Evolutionary conservation across 2,329 filamentous ascomycete species (phyloP), one percentile per base, ranked within the genome.

Genomic region (Furcasterigmium furcatum): DNA sequence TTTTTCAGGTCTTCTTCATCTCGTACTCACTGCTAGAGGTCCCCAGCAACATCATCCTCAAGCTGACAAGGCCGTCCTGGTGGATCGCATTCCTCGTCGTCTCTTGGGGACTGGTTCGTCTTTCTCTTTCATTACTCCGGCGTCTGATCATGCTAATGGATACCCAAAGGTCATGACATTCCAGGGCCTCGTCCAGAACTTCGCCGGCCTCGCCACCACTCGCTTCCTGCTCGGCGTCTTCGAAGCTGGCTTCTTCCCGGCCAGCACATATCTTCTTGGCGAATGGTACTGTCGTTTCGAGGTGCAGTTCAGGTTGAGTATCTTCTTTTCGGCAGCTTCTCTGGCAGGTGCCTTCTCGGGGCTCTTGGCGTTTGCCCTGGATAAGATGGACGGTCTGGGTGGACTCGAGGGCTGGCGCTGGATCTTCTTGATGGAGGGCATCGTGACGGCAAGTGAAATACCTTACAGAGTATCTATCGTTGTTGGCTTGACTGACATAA

Each of bases 381-480:
- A 34, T 9, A 75, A 80, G 56, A 80, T 84, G 74, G 55, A 71
- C 1, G 76, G 76, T 3, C 54, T 67, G 5, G 61, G 64, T 20
- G 74, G 79, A 9, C 60, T 65, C 43, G 45, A 63, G 9, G 86
- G 85, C 1, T 91, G 88, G 88, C 72, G 79, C 2, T 91, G 86
- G 87, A 90, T 92, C 43, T 92, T 92, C 61, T 85, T 91, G 46
- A 67, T 89, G 3, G 84, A 87, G 59, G 77, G 78, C 24, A 48
- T 77, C 16, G 54, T 71, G 16, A 78, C 74, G 5, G n/a, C n/a
- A n/a, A n/a, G n/a, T n/a, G n/a, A n/a, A n/a, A n/a, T n/a, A n/a
- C n/a, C n/a, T n/a, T n/a, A n/a, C n/a, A n/a, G n/a, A n/a, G n/a
- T n/a, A n/a, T n/a, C n/a, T n/a, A n/a, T n/a, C n/a, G n/a, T n/a